Percentiles rank a stretch among this genome's conserved stretches.
Conservation (phyloP, 352 stramenopile species). For the Pythium vanterpoolii region DNA sequence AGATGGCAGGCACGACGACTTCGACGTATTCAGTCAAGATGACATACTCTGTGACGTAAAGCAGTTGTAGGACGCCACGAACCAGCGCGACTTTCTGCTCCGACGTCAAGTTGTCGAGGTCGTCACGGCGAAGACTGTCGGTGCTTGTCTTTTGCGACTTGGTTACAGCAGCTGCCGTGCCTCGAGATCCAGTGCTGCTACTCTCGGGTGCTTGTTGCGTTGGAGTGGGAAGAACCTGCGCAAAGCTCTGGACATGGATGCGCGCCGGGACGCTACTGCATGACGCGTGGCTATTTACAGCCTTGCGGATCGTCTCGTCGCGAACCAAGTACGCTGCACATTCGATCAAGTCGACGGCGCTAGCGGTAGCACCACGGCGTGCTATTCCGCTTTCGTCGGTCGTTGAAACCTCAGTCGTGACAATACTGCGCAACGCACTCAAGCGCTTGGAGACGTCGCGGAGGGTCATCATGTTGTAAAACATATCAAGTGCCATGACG, state of each 20-base stretch:
- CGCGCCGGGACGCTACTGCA: background rate
- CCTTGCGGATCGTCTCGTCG: background rate
- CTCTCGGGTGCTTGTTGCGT: too few species aligned
- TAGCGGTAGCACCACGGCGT: too few species aligned
- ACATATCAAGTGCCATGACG: slow-evolving; percentile 24
- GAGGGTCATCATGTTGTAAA: slow-evolving; percentile 5
- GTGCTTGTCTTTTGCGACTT: background rate
- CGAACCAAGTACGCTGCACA: background rate
- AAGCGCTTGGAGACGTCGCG: background rate
- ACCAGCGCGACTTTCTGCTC: slow-evolving; percentile 24
- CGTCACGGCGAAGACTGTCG: background rate
- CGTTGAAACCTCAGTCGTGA: too few species aligned
- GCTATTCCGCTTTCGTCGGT: too few species aligned
- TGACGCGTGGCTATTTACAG: background rate
- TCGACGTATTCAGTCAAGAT: slow-evolving; percentile 42
- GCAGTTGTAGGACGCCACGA: slow-evolving; percentile 17
- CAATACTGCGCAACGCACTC: background rate
- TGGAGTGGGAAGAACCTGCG: background rate
- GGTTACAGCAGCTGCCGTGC: too few species aligned
- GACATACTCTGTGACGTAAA: slow-evolving; percentile 46
- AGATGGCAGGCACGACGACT: slow-evolving; percentile 37
- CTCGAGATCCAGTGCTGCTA: too few species aligned
- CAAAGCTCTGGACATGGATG: background rate
- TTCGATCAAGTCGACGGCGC: background rate
- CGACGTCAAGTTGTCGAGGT: background rate